phyloP scores from a whole-genome alignment of 2,329 filamentous ascomycete genomes.

The Xylaria sp. region DNA sequence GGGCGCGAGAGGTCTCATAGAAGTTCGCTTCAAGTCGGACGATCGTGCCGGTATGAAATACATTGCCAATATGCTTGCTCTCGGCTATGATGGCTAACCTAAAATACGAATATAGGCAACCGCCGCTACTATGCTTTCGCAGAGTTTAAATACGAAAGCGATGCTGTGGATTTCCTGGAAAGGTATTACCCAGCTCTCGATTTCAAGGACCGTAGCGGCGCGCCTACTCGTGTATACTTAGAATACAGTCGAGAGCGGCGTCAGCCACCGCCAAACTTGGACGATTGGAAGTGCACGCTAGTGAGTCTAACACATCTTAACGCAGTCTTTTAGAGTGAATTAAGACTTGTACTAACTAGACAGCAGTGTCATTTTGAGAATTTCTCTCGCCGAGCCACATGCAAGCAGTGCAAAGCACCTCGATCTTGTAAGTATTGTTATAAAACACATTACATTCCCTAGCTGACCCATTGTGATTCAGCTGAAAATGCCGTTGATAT shows the following conservation, averaged over 20 bases:
- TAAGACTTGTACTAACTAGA: conserved; percentile 24
- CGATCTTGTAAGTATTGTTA: conserved; percentile 45
- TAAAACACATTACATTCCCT: neutral
- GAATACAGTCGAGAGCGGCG: conserved; percentile 51
- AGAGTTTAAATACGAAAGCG: conserved; percentile 53
- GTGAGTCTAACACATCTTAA: conserved; percentile 40
- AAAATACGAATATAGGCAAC: conserved; percentile 34
- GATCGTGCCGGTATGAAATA: conserved; percentile 43
- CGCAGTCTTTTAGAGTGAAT: neutral
- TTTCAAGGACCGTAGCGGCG: conserved; percentile 48
- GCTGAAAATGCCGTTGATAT: conserved; percentile 49
- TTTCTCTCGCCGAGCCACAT: conserved; percentile 49
- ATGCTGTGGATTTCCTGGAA: conserved; percentile 54
- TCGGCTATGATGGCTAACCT: conserved; percentile 3
- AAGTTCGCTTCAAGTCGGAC: conserved; percentile 49
- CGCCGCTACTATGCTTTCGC: conserved; percentile 52
- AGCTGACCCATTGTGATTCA: conserved; percentile 28
- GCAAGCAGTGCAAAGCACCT: conserved; percentile 51
- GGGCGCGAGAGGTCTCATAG: conserved; percentile 46
- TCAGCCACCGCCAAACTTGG: conserved; percentile 46
- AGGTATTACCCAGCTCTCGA: conserved; percentile 51
- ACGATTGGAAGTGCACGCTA: conserved; percentile 54
- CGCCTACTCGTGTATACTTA: conserved; percentile 49
- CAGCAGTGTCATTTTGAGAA: conserved; percentile 50
- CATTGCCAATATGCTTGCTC: neutral